Base-by-base conservation (phyloP, 768 basidiomycete genomes). In the Tricholoma sp. region DNA sequence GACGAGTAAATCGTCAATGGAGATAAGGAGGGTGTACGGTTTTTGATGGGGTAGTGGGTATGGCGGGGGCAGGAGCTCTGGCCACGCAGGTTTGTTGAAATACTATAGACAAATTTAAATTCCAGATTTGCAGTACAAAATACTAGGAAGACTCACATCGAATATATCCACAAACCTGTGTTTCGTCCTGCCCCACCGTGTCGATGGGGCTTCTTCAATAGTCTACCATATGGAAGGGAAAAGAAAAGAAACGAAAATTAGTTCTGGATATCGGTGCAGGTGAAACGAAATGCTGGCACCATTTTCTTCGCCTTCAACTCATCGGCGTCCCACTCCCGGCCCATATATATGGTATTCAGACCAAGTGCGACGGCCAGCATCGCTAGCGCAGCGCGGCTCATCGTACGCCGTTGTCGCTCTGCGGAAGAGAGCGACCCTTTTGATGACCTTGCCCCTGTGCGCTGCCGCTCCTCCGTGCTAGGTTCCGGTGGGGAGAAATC, bases 71-170 rank as follows among this genome's bases (percentile, higher is more conserved):
- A 99, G 82, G 1, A 99, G 82, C 67, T 95, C 93, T 27, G 88
- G 79, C 91, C 93, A 97, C 47, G 87, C 83, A 2, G 97, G 97
- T 75, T 98, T 90, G 67, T 87, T 92, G 73, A 98, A 94, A 69
- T 85, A 86, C 92, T 97, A 63, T 9, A 7, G 53, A 49, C 31
- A 21, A 58, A 21, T 60, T 7, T 22, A 14, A 18, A 31, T 39
- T 24, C 29, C 37, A 41, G 35, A 16, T 37, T 46, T 27, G 8
- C 3, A 52, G 31, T 3, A 35, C 22, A 60, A 2, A 49, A 50
- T 50, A 51, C 6, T 35, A 52, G 10, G 10, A 45, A 29, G n/a
- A 73, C 86, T 49, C 67, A 91, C 90, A 63, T 85, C 86, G 57
- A 90, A 89, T 65, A 88, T 66, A 39, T 85, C 82, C 31, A 69